Base-by-base conservation (phyloP, 2,329 filamentous ascomycete species). In the Xylariaceae sp. region DNA sequence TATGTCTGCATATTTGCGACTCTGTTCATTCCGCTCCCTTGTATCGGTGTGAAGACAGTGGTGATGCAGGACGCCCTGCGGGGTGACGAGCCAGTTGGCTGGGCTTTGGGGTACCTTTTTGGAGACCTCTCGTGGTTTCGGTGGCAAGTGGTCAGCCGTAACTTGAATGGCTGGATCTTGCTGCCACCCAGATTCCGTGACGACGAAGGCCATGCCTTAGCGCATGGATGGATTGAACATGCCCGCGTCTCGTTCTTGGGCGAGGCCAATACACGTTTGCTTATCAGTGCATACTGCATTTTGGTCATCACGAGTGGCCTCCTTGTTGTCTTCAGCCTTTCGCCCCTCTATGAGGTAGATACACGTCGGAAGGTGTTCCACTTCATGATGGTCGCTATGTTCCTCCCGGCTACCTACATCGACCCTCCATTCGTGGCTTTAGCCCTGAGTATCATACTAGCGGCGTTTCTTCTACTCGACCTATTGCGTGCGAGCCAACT, bases 341-440 rank as follows among this genome's bases (percentile, higher is more conserved):
- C 86, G 38, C 75, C 83, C 3, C 75, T 89, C 44, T 91, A 88
- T 58, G 91, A 96, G 69, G 92, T 99, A 42, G 94, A 99, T 70
- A 99, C 94, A 1, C 82, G 94, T 44, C 84, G 94, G 44, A 99
- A 99, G 69, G 89, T 97, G 19, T 99, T 99, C 67, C 94, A 99
- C 68, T 95, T 95, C 59, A 96, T 92, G 79, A 97, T 97, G 87
- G 92, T 97, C 7, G 83, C 84, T 48, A 96, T 99, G 89, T 85
- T 99, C 48, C 77, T 97, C 2, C 91, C 94, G 0, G 83, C 89
- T 1, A 88, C 86, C 2, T 96, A 84, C 65, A 73, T 97, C 55
- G 94, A 99, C 66, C 92, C 94, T 1, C 77, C 85, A 38, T 97
- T 89, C 67, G 84, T 85, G 44, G 82, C 87, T 1, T 75, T 99